Conservation (phyloP, 768 basidiomycete genomes). For the Lentinula detonsa region DNA sequence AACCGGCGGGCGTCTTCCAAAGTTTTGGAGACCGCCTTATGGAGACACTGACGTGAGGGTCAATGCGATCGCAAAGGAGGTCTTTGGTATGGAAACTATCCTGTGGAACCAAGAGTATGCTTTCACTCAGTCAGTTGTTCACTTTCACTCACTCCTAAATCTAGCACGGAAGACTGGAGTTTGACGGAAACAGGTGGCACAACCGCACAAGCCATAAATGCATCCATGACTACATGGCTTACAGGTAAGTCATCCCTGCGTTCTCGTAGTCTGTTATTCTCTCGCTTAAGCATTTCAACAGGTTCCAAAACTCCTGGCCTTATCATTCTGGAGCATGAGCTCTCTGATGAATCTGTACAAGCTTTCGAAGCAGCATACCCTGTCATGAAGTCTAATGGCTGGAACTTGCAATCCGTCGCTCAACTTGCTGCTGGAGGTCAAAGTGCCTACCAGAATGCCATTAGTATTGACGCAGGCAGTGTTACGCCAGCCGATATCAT, state of each 20-base stretch:
- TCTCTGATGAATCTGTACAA: slow-evolving; percentile 48
- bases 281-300: slow-evolving; percentile 6
- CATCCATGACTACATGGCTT: slow-evolving; percentile 51
- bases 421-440: slow-evolving; percentile 22
- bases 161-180: slow-evolving; percentile 75
- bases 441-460: slow-evolving; percentile 1
- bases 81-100: slow-evolving; percentile 78
- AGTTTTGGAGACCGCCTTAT: slow-evolving; percentile 86
- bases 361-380: slow-evolving; percentile 67
- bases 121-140: not conserved
- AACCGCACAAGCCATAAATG: slow-evolving; percentile 39
- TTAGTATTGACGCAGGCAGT: not conserved
- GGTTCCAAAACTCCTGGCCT: slow-evolving; percentile 76
- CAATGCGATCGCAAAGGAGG: slow-evolving; percentile 74
- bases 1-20: slow-evolving; percentile 63
- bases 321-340: slow-evolving; percentile 82
- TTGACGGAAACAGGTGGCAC: slow-evolving; percentile 33
- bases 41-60: slow-evolving; percentile 84
- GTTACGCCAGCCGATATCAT: slow-evolving; percentile 2
- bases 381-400: slow-evolving; percentile 58
- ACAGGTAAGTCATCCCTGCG: slow-evolving; percentile 28
- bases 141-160: slow-evolving; percentile 9
- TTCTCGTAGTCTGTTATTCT: not conserved
- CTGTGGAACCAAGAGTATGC: slow-evolving; percentile 88
- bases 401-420: slow-evolving; percentile 60